Evolutionary conservation across 2,329 filamentous ascomycete genomes (phyloP), one percentile per base, ranked within the genome.

Genomic region (Triangularia setosa): DNA sequence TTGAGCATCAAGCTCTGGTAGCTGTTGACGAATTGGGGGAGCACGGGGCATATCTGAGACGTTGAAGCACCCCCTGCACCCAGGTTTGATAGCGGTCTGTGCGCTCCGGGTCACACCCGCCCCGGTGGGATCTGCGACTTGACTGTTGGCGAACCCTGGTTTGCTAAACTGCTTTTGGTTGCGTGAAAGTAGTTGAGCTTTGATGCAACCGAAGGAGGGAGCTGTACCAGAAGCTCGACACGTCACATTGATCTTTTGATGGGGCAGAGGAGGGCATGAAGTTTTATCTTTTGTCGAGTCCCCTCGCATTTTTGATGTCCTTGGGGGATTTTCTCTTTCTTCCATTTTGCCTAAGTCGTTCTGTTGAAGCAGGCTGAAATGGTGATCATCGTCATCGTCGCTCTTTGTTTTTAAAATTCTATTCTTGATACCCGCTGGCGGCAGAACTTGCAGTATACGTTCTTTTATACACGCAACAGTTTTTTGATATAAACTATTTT

Each of bases 361-460:
- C 70, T 48, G 11, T 64, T 70, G 68, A 21, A 48, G n/a, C 11
- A 48, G 40, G 67, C 72, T 70, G 67, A 70, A 71, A 70, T 60
- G 57, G 70, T 70, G 70, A 71, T 71, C 68, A 65, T 67, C 60
- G 67, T 57, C 56, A 58, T 65, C 64, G 60, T 64, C 58, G 58
- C 25, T 67, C 54, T 55, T 64, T 60, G 61, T 67, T 60, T 62
- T 55, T 60, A 11, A 23, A 60, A 9, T 27, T 58, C 62, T 52
- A 35, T 61, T 63, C 54, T 62, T 35, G 61, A 56, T 24, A 66
- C 68, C 67, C 67, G 69, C 65, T 55, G 67, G 62, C 65, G 65
- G 67, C 67, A 64, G 25, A 40, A 56, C 58, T 65, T 25, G 24
- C 24, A 53, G 3, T 8, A 4, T 53, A 12, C 12, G 12, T 55